Conservation (phyloP, 441 rosid genomes). For the Pelargonium myrrhifolium region DNA sequence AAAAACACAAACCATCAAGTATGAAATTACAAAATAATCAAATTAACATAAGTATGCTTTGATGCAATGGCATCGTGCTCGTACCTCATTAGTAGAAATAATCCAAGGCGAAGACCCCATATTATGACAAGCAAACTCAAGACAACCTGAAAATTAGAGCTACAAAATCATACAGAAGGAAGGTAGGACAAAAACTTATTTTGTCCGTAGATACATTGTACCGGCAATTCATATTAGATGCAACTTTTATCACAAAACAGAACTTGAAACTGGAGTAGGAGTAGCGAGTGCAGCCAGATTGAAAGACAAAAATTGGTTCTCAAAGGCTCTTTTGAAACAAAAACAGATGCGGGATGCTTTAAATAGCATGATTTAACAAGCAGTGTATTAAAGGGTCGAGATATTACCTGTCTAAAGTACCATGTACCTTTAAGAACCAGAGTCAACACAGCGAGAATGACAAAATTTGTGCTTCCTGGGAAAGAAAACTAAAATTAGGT, state of each 20-base stretch:
- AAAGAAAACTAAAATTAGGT: neutral
- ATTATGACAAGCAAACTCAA: conserved; percentile 54
- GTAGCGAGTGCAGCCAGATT: neutral
- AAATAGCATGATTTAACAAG: neutral
- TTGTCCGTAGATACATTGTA: neutral
- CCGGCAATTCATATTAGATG: neutral
- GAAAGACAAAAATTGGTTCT: neutral
- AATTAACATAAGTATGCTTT: neutral
- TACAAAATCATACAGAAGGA: conserved; percentile 11
- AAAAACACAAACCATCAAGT: neutral
- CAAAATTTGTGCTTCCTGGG: conserved; percentile 82
- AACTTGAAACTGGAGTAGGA: neutral
- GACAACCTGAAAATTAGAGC: conserved; percentile 43
- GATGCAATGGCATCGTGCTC: conserved; percentile 5
- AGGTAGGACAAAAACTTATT: neutral
- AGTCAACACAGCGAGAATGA: conserved; percentile 69
- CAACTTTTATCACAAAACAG: neutral
- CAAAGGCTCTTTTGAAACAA: too few relatives aligned
- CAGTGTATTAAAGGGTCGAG: neutral
- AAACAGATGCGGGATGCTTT: neutral
- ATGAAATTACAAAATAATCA: neutral
- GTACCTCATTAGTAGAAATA: conserved; percentile 81
- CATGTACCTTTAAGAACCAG: conserved; percentile 64
- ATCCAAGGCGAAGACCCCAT: conserved; percentile 86
- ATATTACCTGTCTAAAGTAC: conserved; percentile 76